phyloP scores from a whole-genome alignment of 768 basidiomycete genomes.

The Glaciozyma martinii region DNA sequence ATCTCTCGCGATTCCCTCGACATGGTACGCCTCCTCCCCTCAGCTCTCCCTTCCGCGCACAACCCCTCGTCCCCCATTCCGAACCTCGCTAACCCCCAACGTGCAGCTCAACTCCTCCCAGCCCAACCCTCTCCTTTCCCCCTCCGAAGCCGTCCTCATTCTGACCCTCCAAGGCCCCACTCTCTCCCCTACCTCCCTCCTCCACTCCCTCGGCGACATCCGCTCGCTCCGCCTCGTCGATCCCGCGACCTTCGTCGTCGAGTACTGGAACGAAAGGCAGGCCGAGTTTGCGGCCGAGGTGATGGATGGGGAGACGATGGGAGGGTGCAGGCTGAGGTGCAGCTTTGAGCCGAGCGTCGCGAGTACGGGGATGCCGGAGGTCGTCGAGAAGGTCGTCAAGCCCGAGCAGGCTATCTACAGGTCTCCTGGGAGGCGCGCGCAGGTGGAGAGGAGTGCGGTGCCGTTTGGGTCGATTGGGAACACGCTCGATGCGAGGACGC shows the following conservation, averaged over 20 bases:
- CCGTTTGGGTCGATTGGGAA: background rate
- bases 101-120: constrained; percentile 4
- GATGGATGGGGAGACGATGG: constrained; percentile 48
- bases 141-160: constrained; percentile 21
- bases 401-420: background rate
- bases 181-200: background rate
- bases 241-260: constrained; percentile 49
- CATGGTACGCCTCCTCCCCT: constrained; percentile 1
- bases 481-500: background rate
- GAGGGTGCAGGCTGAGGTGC: constrained; percentile 50
- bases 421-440: background rate
- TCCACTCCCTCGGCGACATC: constrained; percentile 40
- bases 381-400: background rate
- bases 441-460: too few relatives aligned
- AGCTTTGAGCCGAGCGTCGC: constrained; percentile 39
- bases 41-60: background rate
- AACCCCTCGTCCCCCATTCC: background rate
- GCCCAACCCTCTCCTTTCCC: constrained; percentile 14
- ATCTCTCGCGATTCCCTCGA: constrained; percentile 7
- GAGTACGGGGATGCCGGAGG: background rate
- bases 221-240: constrained; percentile 34
- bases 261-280: constrained; percentile 60
- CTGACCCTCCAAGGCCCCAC: constrained; percentile 1
- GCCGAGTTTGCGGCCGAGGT: constrained; percentile 49
- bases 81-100: background rate